phyloP scores from a whole-genome alignment of 2,329 filamentous ascomycete genomes.

The Lithohypha guttulata region DNA sequence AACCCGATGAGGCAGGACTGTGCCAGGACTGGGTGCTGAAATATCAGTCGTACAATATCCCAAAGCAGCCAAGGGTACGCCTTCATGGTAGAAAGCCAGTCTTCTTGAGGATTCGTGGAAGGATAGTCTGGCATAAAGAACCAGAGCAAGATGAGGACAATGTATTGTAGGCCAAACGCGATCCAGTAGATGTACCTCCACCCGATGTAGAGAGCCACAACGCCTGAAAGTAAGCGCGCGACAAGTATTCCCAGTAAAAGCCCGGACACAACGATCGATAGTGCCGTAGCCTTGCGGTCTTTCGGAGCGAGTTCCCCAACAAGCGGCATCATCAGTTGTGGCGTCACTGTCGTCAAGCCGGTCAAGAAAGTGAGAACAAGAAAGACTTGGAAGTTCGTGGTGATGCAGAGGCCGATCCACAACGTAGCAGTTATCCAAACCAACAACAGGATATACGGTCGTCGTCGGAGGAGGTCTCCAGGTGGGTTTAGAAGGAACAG shows the following conservation, averaged over 20 bases:
- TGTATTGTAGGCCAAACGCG: constrained; percentile 58
- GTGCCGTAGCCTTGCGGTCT: constrained; percentile 54
- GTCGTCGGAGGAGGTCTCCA: constrained; percentile 56
- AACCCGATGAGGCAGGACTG: constrained; percentile 60
- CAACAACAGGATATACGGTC: constrained; percentile 55
- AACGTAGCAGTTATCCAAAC: constrained; percentile 56
- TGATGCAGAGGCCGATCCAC: constrained; percentile 62
- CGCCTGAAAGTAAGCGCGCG: constrained; percentile 63
- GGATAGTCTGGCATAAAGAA: constrained; percentile 71
- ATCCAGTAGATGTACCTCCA: constrained; percentile 78
- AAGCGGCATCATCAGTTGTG: constrained; percentile 69
- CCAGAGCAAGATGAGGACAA: constrained; percentile 55
- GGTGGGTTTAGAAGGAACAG: constrained; percentile 64
- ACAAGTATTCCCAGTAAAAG: constrained; percentile 65
- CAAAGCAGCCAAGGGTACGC: constrained; percentile 43
- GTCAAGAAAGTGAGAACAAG: constrained; percentile 60
- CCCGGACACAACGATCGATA: constrained; percentile 66
- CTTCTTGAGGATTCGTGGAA: constrained; percentile 54
- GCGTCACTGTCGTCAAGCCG: constrained; percentile 67
- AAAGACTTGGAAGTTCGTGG: constrained; percentile 53
- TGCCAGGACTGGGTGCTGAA: constrained; percentile 56
- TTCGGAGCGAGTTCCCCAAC: constrained; percentile 68
- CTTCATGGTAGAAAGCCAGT: constrained; percentile 1
- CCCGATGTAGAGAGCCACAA: constrained; percentile 59
- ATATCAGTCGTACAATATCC: constrained; percentile 53